phyloP scores from a whole-genome alignment of 129 eudicot species.

The Scalesia atractyloides region DNA sequence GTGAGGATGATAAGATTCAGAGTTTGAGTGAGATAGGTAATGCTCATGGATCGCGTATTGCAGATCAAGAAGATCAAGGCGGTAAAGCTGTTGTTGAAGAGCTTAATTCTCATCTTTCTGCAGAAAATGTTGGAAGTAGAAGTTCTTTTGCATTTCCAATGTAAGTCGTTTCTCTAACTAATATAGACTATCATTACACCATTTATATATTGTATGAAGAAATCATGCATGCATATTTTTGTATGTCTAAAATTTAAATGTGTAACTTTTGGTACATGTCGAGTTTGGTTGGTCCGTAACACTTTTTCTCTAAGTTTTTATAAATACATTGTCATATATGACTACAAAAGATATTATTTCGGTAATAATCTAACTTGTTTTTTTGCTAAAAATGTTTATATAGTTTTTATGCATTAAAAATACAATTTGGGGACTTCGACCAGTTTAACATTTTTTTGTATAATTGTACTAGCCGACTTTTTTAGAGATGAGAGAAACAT shows the following conservation, averaged over 20 bases:
- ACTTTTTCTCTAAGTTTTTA: neutral
- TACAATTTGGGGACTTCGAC: neutral
- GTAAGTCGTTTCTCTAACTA: constrained; percentile 39
- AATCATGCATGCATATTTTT: neutral
- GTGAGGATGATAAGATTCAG: constrained; percentile 31
- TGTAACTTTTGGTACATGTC: neutral
- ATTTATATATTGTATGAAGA: neutral
- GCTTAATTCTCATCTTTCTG: constrained; percentile 28
- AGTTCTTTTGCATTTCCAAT: constrained; percentile 67
- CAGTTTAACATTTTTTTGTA: neutral
- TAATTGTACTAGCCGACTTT: neutral
- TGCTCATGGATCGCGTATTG: neutral
- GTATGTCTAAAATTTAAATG: neutral
- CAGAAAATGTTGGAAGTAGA: constrained; percentile 35
- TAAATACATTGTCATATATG: neutral
- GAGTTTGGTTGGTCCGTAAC: neutral
- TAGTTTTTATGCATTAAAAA: neutral
- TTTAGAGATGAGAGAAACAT: neutral
- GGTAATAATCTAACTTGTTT: neutral
- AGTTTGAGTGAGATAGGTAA: constrained; percentile 26
- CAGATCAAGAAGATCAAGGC: constrained; percentile 30
- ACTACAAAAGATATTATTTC: neutral
- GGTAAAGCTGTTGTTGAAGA: constrained; percentile 22
- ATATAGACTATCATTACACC: neutral
- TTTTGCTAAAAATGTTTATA: neutral